Conservation (phyloP, 2,329 filamentous ascomycete species). For the Fusarium nygamai region DNA sequence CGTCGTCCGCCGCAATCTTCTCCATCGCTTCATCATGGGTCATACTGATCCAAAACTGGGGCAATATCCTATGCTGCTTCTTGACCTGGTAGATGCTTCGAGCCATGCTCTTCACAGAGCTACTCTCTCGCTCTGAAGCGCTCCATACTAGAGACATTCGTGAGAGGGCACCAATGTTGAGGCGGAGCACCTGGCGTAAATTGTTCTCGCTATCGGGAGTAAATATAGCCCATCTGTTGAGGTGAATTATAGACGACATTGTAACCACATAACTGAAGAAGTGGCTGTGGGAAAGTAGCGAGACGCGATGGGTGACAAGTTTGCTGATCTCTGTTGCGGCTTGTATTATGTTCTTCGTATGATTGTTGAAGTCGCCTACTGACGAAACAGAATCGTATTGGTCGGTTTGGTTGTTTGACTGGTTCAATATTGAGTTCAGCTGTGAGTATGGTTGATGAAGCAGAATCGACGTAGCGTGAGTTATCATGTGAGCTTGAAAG, state of each 20-base stretch:
- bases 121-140: constrained; percentile 74
- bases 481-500: constrained; percentile 90
- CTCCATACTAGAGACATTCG: constrained; percentile 76
- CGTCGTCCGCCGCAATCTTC: constrained; percentile 66
- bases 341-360: constrained; percentile 83
- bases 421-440: constrained; percentile 69
- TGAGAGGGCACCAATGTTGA: constrained; percentile 81
- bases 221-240: constrained; percentile 79
- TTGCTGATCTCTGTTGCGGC: constrained; percentile 82
- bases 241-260: constrained; percentile 81
- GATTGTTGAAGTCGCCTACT: constrained; percentile 66
- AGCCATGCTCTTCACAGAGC: constrained; percentile 81
- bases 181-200: constrained; percentile 77
- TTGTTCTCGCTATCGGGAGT: constrained; percentile 70
- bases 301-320: constrained; percentile 77
- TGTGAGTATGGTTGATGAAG: constrained; percentile 84
- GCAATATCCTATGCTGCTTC: constrained; percentile 64
- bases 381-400: constrained; percentile 63
- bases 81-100: constrained; percentile 74
- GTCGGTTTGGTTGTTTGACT: constrained; percentile 72
- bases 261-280: constrained; percentile 87
- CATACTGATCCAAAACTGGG: constrained; percentile 64
- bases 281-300: constrained; percentile 78
- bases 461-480: constrained; percentile 72
- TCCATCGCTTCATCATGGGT: constrained; percentile 65